Percentiles rank a stretch among this genome's conserved stretches.
These are phyloP conservation scores for Euphorbia lathyris DNA, from an alignment of 345 rosid species.

Conservation along the genomic window DNA sequence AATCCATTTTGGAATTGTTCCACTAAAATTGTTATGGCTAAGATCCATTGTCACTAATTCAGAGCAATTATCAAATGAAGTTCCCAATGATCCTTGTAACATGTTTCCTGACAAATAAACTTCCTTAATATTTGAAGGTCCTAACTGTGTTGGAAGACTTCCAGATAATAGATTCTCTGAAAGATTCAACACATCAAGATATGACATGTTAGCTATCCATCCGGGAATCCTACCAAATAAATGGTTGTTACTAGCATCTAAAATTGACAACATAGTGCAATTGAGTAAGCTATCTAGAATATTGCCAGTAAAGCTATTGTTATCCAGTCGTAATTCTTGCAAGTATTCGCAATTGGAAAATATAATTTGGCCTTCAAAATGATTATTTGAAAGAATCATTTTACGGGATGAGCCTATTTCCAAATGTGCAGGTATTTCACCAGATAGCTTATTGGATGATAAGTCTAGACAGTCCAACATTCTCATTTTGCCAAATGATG, in stretches of 20 bases:
- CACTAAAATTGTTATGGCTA: conserved; percentile 12
- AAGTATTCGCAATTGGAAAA: background rate
- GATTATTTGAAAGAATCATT: background rate
- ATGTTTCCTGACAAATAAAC: conserved; percentile 3
- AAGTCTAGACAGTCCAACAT: background rate
- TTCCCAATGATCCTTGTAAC: background rate
- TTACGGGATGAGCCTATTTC: too few species aligned
- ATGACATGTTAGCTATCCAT: conserved; percentile 1
- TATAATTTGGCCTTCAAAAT: conserved; percentile 1
- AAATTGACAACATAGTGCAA: rapidly evolving
- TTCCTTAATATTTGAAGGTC: background rate
- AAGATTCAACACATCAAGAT: conserved; percentile 7
- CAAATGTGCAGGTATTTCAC: background rate
- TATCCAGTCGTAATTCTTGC: background rate
- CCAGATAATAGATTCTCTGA: conserved; percentile 7
- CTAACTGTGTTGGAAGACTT: background rate
- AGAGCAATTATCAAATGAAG: background rate
- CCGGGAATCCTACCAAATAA: background rate
- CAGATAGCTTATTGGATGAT: background rate
- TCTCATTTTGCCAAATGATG: background rate
- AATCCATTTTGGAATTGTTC: conserved; percentile 24
- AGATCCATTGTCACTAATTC: conserved; percentile 2
- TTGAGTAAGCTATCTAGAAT: background rate
- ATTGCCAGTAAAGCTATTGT: background rate
- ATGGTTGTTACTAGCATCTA: background rate